phyloP scores from a whole-genome alignment of 202 grass and related monocot species.

The Hordeum pubiflorum region DNA sequence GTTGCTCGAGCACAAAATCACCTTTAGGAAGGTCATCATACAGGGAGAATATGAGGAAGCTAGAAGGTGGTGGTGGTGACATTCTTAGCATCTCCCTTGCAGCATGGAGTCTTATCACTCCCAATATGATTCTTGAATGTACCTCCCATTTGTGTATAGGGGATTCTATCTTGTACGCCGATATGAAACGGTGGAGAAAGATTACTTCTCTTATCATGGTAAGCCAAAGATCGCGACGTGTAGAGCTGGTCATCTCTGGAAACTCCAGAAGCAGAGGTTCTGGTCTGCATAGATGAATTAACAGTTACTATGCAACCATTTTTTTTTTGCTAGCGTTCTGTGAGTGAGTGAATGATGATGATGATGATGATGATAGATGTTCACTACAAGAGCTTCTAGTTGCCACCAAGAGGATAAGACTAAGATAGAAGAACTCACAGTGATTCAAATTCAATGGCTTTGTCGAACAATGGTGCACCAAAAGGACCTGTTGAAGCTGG shows the following conservation, averaged over 20 bases:
- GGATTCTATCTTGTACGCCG: slow-evolving; percentile 49
- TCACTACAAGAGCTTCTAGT: neutral
- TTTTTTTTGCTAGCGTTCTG: neutral
- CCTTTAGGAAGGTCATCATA: slow-evolving; percentile 83
- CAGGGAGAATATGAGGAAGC: slow-evolving; percentile 70
- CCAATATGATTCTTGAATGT: slow-evolving; percentile 65
- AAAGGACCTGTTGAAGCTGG: slow-evolving; percentile 77
- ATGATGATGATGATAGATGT: neutral
- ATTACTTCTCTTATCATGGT: slow-evolving; percentile 72
- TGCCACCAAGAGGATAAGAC: neutral
- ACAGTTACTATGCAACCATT: neutral
- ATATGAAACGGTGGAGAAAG: slow-evolving; percentile 69
- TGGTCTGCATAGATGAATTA: slow-evolving; percentile 43
- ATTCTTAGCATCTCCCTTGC: slow-evolving; percentile 86
- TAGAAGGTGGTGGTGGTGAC: slow-evolving; percentile 55
- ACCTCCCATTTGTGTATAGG: slow-evolving; percentile 61
- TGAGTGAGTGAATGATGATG: neutral
- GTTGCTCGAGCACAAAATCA: slow-evolving; percentile 72
- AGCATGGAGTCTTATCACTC: slow-evolving; percentile 77
- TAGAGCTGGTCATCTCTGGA: slow-evolving; percentile 87
- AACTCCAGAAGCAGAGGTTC: slow-evolving; percentile 87
- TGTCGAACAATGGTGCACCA: slow-evolving; percentile 83
- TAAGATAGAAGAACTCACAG: slow-evolving; percentile 47
- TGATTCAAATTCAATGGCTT: slow-evolving; percentile 71
- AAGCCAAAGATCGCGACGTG: slow-evolving; percentile 77